phyloP scores from a whole-genome alignment of 2,329 filamentous ascomycete species.

The Scedosporium apiospermum region DNA sequence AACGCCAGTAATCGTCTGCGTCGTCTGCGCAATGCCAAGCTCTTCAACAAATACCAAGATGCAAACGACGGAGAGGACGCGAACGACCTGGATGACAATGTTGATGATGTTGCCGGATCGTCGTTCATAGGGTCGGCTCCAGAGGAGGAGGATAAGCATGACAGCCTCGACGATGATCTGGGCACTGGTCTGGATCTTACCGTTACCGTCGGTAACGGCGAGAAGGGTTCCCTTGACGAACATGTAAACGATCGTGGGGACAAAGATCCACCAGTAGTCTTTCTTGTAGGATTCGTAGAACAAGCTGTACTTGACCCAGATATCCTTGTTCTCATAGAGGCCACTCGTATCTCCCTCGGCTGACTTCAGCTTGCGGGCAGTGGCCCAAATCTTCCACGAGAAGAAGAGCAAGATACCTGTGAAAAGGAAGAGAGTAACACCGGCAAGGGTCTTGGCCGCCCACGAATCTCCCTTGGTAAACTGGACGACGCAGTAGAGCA shows the following conservation, averaged over 20 bases:
- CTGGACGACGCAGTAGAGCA: conserved; percentile 91
- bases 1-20: conserved; percentile 89
- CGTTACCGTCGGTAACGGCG: conserved; percentile 76
- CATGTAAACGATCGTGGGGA: conserved; percentile 82
- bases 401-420: conserved; percentile 77
- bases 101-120: conserved; percentile 89
- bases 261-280: conserved; percentile 94
- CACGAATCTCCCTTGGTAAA: conserved; percentile 91
- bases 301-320: conserved; percentile 91
- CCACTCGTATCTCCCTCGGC: conserved; percentile 61
- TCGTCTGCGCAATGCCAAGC: conserved; percentile 80
- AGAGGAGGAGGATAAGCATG: conserved; percentile 71
- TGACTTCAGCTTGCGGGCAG: conserved; percentile 65
- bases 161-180: conserved; percentile 74
- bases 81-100: conserved; percentile 80
- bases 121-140: conserved; percentile 78
- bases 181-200: conserved; percentile 67
- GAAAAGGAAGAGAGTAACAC: conserved; percentile 69
- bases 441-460: conserved; percentile 80
- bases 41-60: conserved; percentile 92
- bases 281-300: conserved; percentile 97
- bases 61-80: conserved; percentile 79
- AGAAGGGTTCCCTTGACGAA: conserved; percentile 82
- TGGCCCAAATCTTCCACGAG: conserved; percentile 69
- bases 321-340: conserved; percentile 80